phyloP scores from a whole-genome alignment of 345 rosid species.

The Boechera divaricarpa region DNA sequence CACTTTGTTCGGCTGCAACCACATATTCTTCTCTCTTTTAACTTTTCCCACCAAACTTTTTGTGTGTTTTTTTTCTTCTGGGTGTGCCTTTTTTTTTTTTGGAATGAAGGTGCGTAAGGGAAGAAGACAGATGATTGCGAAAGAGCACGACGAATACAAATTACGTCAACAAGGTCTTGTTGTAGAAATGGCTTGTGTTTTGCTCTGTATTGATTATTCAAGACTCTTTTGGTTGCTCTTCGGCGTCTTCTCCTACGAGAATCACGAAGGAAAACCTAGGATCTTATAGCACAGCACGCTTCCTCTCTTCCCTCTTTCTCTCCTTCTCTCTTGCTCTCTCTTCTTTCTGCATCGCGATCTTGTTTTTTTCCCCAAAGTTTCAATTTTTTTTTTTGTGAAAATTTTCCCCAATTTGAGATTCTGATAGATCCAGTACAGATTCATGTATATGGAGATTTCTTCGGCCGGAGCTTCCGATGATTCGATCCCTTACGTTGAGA shows the following conservation, averaged over 20 bases:
- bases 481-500: conserved; percentile 61
- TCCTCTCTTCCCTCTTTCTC: neutral
- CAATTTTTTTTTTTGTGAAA: neutral
- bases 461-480: conserved; percentile 27
- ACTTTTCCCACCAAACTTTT: conserved; percentile 35
- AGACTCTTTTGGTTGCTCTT: conserved; percentile 78
- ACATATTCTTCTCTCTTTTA: conserved; percentile 39
- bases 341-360: conserved; percentile 28
- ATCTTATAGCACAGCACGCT: conserved; percentile 55
- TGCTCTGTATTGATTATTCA: conserved; percentile 75
- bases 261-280: conserved; percentile 89
- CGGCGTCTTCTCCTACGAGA: conserved; percentile 82
- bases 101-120: conserved; percentile 38
- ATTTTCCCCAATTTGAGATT: conserved; percentile 7
- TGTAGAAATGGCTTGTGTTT: conserved; percentile 71
- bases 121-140: conserved; percentile 63
- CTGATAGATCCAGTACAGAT: conserved; percentile 41
- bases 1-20: conserved; percentile 43
- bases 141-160: conserved; percentile 58
- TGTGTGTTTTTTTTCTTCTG: neutral
- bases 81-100: conserved; percentile 2
- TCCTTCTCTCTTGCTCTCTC: conserved; percentile 14
- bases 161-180: conserved; percentile 42
- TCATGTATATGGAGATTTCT: conserved; percentile 54
- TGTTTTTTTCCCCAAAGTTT: conserved; percentile 20